Evolutionary conservation across 306 rosid genomes (phyloP).

Genomic region (Ochetophila trinervis): DNA sequence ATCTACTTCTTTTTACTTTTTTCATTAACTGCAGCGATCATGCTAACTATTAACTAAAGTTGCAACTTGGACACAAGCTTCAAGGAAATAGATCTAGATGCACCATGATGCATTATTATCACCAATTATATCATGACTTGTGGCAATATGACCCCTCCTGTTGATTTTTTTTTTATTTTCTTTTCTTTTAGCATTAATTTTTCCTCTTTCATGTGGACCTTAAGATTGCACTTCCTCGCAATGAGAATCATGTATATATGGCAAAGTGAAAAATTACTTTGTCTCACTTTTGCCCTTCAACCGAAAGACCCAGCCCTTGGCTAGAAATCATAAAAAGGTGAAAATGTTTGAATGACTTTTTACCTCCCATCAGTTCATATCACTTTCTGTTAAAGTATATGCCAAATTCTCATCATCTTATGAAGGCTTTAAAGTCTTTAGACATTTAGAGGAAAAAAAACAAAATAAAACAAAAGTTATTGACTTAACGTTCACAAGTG

Average conservation of each 20-base stretch:
- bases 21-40: constrained; percentile 25
- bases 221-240: background rate
- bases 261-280: background rate
- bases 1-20: constrained; percentile 14
- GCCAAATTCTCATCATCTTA: too few species aligned
- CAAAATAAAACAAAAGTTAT: too few species aligned
- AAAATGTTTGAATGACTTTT: constrained; percentile 9
- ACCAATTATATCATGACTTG: background rate
- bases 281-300: constrained; percentile 5
- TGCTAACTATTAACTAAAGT: constrained; percentile 23
- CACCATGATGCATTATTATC: too few species aligned
- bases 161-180: too few species aligned
- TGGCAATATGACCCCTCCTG: too few species aligned
- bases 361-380: background rate
- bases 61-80: constrained; percentile 30
- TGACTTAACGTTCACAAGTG: too few species aligned
- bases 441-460: too few species aligned
- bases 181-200: background rate
- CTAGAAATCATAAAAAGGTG: constrained; percentile 5
- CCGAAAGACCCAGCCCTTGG: constrained; percentile 8
- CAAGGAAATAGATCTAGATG: constrained; percentile 11
- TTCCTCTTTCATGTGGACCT: constrained; percentile 7
- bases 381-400: background rate
- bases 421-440: too few species aligned
- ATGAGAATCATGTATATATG: background rate